Conservation (phyloP, 495 filamentous ascomycete species). For the Penicillium diatomitis region DNA sequence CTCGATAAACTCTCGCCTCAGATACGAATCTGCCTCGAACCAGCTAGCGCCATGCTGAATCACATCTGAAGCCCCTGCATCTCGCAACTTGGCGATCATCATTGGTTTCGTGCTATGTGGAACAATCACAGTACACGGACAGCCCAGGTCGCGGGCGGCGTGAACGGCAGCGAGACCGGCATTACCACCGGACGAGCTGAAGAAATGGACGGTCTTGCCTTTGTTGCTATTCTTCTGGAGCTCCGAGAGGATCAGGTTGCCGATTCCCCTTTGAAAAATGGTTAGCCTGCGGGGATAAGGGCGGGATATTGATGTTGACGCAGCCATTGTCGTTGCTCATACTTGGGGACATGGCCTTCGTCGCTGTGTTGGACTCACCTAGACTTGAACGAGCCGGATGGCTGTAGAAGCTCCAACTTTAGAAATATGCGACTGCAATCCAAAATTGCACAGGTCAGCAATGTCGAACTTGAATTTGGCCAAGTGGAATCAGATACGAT, state of each 20-base stretch:
- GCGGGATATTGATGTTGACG: no score
- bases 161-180: conserved; percentile 84
- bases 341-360: neutral
- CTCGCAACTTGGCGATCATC: conserved; percentile 64
- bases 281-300: conserved; percentile 1
- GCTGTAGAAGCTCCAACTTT: conserved; percentile 86
- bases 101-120: conserved; percentile 52
- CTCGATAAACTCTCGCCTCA: conserved; percentile 51
- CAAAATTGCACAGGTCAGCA: no score
- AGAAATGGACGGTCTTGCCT: conserved; percentile 57
- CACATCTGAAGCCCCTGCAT: conserved; percentile 56
- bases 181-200: conserved; percentile 78
- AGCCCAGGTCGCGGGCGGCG: conserved; percentile 54
- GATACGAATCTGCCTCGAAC: conserved; percentile 65
- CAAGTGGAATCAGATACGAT: no score
- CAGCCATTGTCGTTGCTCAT: no score
- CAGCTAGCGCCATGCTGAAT: conserved; percentile 64
- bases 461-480: no score
- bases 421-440: conserved; percentile 60
- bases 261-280: conserved; percentile 50
- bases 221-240: conserved; percentile 28
- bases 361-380: conserved; percentile 34
- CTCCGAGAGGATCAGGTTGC: conserved; percentile 56
- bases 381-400: conserved; percentile 88
- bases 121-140: conserved; percentile 68